Evolutionary conservation across 345 rosid genomes (phyloP).

Genomic region (Lagerstroemia speciosa): DNA sequence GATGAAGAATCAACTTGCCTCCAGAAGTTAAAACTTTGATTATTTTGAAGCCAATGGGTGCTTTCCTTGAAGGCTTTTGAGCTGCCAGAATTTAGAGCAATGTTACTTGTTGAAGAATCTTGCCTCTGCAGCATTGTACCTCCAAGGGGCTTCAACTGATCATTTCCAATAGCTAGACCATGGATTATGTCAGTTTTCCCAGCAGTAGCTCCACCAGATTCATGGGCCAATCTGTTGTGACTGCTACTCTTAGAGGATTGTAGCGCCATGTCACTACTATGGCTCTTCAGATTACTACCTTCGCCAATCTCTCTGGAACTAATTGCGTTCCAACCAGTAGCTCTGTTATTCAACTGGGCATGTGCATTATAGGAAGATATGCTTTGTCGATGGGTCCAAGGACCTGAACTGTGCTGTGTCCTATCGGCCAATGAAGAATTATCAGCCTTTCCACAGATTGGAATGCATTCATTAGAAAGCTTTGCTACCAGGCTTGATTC

Average conservation of each 20-base stretch:
- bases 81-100: constrained; percentile 24
- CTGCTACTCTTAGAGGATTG: constrained; percentile 21
- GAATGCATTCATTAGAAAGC: constrained; percentile 34
- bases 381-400: constrained; percentile 28
- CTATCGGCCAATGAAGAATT: constrained; percentile 28
- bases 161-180: constrained; percentile 16
- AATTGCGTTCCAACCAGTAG: constrained; percentile 38
- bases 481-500: constrained; percentile 36
- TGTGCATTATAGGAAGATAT: constrained; percentile 12
- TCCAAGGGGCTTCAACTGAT: constrained; percentile 25
- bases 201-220: constrained; percentile 20
- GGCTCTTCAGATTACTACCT: constrained; percentile 20
- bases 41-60: constrained; percentile 26
- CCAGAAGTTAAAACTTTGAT: constrained; percentile 36
- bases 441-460: constrained; percentile 27
- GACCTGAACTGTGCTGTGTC: constrained; percentile 23
- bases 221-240: constrained; percentile 15
- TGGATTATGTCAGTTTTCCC: constrained; percentile 44
- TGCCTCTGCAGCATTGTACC: constrained; percentile 23
- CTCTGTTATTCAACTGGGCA: constrained; percentile 27
- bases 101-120: constrained; percentile 28
- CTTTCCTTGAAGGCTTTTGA: constrained; percentile 26
- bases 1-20: constrained; percentile 29
- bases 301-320: constrained; percentile 21
- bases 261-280: constrained; percentile 24